A percentile compares a stretch with the other conserved stretches of the same genome.
Conservation (phyloP, 1,139 yeast species). For the Kodamaea ohmeri region DNA sequence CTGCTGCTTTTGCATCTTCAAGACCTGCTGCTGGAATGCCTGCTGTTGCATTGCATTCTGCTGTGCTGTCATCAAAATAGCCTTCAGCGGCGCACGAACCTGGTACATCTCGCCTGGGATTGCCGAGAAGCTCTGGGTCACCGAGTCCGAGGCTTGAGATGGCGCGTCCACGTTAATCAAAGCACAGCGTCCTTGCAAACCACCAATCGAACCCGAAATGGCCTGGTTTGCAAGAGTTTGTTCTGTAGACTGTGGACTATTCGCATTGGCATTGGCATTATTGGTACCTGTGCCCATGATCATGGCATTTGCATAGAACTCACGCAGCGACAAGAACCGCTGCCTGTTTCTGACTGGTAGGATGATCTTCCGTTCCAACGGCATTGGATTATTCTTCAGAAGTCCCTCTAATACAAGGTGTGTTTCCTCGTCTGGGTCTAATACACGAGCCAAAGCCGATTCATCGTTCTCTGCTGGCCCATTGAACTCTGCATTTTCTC, state of each 20-base stretch:
- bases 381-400: constrained; percentile 72
- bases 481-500: constrained; percentile 45
- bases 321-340: constrained; percentile 76
- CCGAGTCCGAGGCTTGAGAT: constrained; percentile 26
- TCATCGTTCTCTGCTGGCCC: constrained; percentile 26
- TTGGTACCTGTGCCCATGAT: constrained; percentile 35
- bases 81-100: constrained; percentile 64
- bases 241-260: constrained; percentile 24
- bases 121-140: constrained; percentile 50
- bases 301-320: constrained; percentile 67
- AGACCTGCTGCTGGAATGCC: constrained; percentile 49
- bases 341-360: constrained; percentile 71
- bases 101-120: constrained; percentile 53
- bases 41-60: constrained; percentile 46
- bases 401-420: constrained; percentile 93
- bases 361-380: constrained; percentile 72
- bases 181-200: constrained; percentile 74
- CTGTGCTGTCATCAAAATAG: constrained; percentile 44
- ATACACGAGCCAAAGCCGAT: constrained; percentile 25
- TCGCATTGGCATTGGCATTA: constrained; percentile 17
- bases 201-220: constrained; percentile 59
- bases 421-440: constrained; percentile 87
- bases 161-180: constrained; percentile 58
- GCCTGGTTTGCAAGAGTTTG: constrained; percentile 51
- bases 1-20: constrained; percentile 44